These are phyloP conservation scores for Solanum chacoense DNA, from an alignment of 305 asterid genomes.

Conservation along the genomic window DNA sequence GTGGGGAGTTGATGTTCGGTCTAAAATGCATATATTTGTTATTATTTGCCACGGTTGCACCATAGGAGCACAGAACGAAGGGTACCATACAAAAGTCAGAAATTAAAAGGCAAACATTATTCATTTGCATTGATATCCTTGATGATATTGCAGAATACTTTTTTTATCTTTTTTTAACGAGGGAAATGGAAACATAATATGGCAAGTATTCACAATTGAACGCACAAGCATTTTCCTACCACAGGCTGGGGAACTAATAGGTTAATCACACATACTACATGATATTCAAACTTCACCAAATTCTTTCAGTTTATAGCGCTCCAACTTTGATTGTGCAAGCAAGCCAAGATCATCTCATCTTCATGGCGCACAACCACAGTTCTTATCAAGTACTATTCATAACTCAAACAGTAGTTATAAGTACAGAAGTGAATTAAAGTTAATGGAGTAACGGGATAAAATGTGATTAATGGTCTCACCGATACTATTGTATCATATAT, in stretches of 20 bases:
- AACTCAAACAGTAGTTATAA: background rate
- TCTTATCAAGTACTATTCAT: background rate
- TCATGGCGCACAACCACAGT: background rate
- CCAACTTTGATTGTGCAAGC: background rate
- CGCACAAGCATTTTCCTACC: no score
- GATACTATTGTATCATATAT: constrained; percentile 38
- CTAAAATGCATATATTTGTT: background rate
- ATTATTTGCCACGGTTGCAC: background rate
- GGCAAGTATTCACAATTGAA: no score
- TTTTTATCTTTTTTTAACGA: background rate
- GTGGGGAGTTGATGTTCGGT: background rate
- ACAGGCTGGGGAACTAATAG: no score
- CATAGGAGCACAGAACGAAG: background rate
- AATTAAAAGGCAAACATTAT: background rate
- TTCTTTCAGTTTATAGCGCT: background rate
- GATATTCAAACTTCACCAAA: no score
- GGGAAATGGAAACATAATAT: no score
- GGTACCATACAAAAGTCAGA: background rate
- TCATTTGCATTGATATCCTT: background rate
- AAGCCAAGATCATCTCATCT: background rate
- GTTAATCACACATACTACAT: no score
- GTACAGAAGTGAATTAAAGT: background rate
- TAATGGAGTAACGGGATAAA: background rate
- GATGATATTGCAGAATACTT: background rate
- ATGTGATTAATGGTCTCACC: constrained; percentile 30